These are phyloP conservation scores for Colletotrichum lupini DNA, from an alignment of 2,329 filamentous ascomycete genomes.

Conservation along the genomic window DNA sequence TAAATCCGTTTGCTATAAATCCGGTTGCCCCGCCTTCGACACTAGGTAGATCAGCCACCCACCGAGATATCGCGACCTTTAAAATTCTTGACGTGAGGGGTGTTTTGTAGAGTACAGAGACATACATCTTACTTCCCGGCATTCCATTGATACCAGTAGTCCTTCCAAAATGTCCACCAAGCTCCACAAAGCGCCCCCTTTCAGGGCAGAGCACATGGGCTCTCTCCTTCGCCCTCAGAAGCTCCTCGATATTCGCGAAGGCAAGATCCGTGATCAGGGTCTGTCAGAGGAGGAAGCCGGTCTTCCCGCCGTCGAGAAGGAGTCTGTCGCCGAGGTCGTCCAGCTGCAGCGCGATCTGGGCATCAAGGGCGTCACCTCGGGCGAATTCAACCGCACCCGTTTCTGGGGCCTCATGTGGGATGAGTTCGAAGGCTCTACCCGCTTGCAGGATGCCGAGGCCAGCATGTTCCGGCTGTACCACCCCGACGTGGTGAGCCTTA, in stretches of 20 bases:
- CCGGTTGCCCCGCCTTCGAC: conserved; percentile 14
- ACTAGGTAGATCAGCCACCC: not conserved
- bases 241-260: conserved; percentile 65
- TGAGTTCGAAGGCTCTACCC: conserved; percentile 61
- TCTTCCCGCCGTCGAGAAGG: conserved; percentile 71
- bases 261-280: conserved; percentile 62
- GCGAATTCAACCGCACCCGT: conserved; percentile 70
- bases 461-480: conserved; percentile 65
- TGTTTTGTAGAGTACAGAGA: not conserved
- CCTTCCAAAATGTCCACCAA: conserved; percentile 10
- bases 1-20: conserved; percentile 26
- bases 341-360: conserved; percentile 75
- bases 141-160: rapidly evolving
- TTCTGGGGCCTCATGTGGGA: conserved; percentile 66
- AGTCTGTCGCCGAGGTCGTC: conserved; percentile 74
- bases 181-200: conserved; percentile 58
- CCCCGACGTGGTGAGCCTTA: conserved; percentile 64
- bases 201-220: conserved; percentile 81
- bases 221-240: conserved; percentile 75
- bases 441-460: conserved; percentile 62
- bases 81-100: conserved; percentile 1
- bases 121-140: too few species aligned
- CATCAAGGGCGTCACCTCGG: conserved; percentile 74
- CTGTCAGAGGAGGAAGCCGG: conserved; percentile 56
- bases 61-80: not conserved